These are phyloP conservation scores for Beauveria brongniartii DNA, from an alignment of 2,329 filamentous ascomycete genomes.

Conservation along the genomic window DNA sequence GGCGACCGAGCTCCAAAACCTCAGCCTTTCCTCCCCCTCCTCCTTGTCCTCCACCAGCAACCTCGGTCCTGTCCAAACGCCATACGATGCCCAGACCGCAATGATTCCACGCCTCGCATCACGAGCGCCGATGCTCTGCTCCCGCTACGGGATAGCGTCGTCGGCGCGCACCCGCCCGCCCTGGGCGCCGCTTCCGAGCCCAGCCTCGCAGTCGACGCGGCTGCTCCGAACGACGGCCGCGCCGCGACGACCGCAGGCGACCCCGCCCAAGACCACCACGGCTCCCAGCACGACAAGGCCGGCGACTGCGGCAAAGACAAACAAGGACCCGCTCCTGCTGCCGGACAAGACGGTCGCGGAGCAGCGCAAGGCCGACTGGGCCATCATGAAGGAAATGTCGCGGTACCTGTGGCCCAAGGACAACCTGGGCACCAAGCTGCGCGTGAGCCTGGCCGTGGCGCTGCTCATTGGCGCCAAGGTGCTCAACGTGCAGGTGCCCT, in stretches of 20 bases:
- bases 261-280: slow-evolving; percentile 10
- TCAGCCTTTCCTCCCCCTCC: too few relatives aligned
- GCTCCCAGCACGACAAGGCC: slow-evolving; percentile 13
- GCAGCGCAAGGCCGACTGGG: slow-evolving; percentile 95
- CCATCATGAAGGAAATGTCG: slow-evolving; percentile 97
- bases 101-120: slow-evolving; percentile 31
- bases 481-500: slow-evolving; percentile 94
- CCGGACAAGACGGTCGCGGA: slow-evolving; percentile 58
- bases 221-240: slow-evolving; percentile 26
- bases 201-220: slow-evolving; percentile 22
- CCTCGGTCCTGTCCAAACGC: neutral
- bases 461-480: slow-evolving; percentile 86
- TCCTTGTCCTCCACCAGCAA: neutral
- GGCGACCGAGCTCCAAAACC: neutral
- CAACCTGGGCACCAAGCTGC: slow-evolving; percentile 61
- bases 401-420: slow-evolving; percentile 94
- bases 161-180: slow-evolving; percentile 19
- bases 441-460: slow-evolving; percentile 76
- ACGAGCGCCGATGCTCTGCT: slow-evolving; percentile 25
- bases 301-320: slow-evolving; percentile 12
- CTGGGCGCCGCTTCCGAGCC: slow-evolving; percentile 21
- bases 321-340: slow-evolving; percentile 24
- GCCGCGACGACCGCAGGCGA: slow-evolving; percentile 21
- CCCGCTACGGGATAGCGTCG: slow-evolving; percentile 21
- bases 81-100: slow-evolving; percentile 10